Percentiles rank a stretch among this genome's conserved stretches.
Conservation (phyloP, 768 basidiomycete species). For the Tulasnella sp. region DNA sequence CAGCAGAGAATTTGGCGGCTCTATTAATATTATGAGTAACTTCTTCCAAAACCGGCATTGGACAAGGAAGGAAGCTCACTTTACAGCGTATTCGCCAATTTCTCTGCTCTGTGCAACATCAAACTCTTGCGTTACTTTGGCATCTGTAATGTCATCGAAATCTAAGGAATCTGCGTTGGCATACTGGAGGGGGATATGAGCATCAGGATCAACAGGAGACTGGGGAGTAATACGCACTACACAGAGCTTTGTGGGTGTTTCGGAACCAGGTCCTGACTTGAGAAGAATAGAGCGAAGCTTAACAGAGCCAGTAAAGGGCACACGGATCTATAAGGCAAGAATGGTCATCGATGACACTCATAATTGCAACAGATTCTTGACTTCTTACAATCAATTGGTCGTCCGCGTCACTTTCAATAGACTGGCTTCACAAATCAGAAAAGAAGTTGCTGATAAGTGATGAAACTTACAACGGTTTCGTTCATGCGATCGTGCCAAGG, state of each 20-base stretch:
- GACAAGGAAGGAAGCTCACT: slow-evolving; percentile 35
- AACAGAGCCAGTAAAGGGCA: slow-evolving; percentile 82
- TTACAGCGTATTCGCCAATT: slow-evolving; percentile 73
- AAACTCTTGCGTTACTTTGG: slow-evolving; percentile 57
- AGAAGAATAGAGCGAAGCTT: slow-evolving; percentile 70
- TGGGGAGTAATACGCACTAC: slow-evolving; percentile 38
- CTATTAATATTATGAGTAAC: slow-evolving; percentile 29
- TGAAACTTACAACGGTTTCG: slow-evolving; percentile 45
- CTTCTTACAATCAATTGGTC: slow-evolving; percentile 46
- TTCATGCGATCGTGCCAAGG: slow-evolving; percentile 71
- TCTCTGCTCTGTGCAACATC: slow-evolving; percentile 55
- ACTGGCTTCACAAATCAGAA: slow-evolving; percentile 33
- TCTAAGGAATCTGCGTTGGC: slow-evolving; percentile 67
- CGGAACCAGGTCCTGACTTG: slow-evolving; percentile 68
- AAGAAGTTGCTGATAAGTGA: neutral
- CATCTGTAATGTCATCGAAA: slow-evolving; percentile 57
- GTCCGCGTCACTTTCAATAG: slow-evolving; percentile 77
- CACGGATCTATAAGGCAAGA: slow-evolving; percentile 41
- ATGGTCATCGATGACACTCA: too few species aligned
- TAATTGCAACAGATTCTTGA: too few species aligned
- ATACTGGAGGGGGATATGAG: slow-evolving; percentile 37
- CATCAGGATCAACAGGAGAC: too few species aligned
- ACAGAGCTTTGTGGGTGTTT: slow-evolving; percentile 58
- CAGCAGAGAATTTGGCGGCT: slow-evolving; percentile 72
- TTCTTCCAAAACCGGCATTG: neutral